phyloP scores from a whole-genome alignment of 1,284 basidiomycete genomes.

The Sporisorium exsertum region DNA sequence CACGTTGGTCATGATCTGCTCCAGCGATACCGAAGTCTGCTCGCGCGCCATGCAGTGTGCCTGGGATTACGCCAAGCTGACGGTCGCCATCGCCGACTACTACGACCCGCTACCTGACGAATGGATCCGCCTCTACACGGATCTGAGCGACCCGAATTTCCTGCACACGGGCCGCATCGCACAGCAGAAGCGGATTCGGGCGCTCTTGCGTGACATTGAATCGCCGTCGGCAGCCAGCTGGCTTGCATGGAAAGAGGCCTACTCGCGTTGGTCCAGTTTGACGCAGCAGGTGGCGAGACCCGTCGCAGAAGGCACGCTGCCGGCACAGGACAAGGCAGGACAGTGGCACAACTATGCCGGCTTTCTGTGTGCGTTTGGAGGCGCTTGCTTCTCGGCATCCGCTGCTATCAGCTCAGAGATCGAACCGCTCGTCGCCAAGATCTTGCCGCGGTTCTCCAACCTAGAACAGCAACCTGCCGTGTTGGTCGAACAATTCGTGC shows the following conservation, averaged over 20 bases:
- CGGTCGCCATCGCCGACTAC: constrained; percentile 18
- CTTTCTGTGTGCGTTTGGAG: constrained; percentile 81
- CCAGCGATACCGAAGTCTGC: constrained; percentile 61
- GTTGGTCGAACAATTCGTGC: constrained; percentile 57
- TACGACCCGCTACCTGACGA: constrained; percentile 43
- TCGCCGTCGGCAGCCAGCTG: constrained; percentile 77
- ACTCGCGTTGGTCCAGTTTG: constrained; percentile 76
- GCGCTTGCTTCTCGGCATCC: constrained; percentile 72
- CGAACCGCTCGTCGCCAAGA: constrained; percentile 24
- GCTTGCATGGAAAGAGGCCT: constrained; percentile 84
- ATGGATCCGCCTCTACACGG: constrained; percentile 48
- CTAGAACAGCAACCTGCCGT: constrained; percentile 37
- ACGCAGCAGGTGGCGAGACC: constrained; percentile 51
- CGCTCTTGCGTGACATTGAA: constrained; percentile 77
- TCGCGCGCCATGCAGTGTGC: constrained; percentile 53
- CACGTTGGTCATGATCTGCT: constrained; percentile 59
- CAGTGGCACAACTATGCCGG: constrained; percentile 89
- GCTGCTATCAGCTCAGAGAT: constrained; percentile 19
- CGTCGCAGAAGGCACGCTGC: constrained; percentile 75
- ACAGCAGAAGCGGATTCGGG: constrained; percentile 83
- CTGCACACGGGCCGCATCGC: constrained; percentile 75
- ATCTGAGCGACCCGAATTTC: constrained; percentile 50
- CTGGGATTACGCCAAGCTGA: constrained; percentile 34
- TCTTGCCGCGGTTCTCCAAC: constrained; percentile 38
- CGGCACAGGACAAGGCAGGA: constrained; percentile 60